Base-by-base conservation (phyloP, 1,284 basidiomycete genomes). In the Puccinia triticina region DNA sequence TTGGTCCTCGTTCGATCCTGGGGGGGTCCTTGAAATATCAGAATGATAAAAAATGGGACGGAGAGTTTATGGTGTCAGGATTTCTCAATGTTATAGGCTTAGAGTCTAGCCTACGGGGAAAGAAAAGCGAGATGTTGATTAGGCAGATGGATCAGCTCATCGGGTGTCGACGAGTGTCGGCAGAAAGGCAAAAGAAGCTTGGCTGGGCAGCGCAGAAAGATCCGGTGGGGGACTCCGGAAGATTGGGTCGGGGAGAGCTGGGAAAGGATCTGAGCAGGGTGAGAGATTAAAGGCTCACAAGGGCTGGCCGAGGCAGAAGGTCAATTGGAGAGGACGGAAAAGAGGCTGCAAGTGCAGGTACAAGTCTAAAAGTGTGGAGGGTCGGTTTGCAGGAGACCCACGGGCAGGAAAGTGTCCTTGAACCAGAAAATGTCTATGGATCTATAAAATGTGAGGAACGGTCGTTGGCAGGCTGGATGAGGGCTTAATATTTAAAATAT, bases 1-100 rank as follows among this genome's bases (percentile, higher is more conserved):
- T 46, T 7, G 43, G 8, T 64, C 14, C 2, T 64, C 10, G 61
- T 64, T 40, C 61, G 61, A 64, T 3, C 5, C 32, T 64, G 2
- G 61, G 32, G 16, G 61, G 57, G 26, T 64, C 34, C 61, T 64
- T 16, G 53, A 55, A 34, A 21, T 2, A 64, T 21, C 34, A 64
- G 43, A 66, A 43, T 34, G n/a, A 43, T 18, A 37, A 10, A 32
- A 66, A 34, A 61, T 12, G n/a, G 32, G 3, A 66, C 64, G 64
- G 64, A 43, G 64, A 66, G 34, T 66, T 66, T 43, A 23, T 66
- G 64, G 64, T 4, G 64, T 66, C 64, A 66, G 64, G 64, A 66
- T 66, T 66, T 37, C 64, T 40, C 21, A n/a, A n/a, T n/a, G n/a
- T n/a, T n/a, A n/a, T n/a, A n/a, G n/a, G n/a, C n/a, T n/a, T 23